Percentiles rank a stretch among this genome's conserved stretches.
phyloP scores from a whole-genome alignment of 1,139 yeast genomes.

The Sugiyamaella sp. region DNA sequence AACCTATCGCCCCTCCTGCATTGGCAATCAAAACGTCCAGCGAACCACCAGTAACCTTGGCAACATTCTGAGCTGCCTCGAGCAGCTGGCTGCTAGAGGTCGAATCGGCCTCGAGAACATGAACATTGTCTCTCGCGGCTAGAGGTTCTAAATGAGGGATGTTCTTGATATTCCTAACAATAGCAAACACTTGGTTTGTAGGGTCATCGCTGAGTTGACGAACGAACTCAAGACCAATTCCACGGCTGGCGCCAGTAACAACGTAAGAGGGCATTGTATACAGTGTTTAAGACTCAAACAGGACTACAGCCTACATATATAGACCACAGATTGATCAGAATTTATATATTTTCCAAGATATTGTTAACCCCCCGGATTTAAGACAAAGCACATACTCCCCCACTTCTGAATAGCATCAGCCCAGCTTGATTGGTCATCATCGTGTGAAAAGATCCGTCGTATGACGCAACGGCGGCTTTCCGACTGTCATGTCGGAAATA shows the following conservation, averaged over 20 bases:
- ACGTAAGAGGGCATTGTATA: conserved; percentile 21
- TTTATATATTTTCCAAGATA: neutral
- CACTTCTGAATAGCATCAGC: too few species aligned
- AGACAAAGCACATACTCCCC: too few species aligned
- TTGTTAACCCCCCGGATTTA: neutral
- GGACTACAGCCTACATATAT: too few species aligned
- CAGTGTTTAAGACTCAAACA: neutral
- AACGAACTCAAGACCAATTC: conserved; percentile 23
- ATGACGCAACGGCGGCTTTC: neutral
- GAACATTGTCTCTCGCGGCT: conserved; percentile 19
- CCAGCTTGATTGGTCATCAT: too few species aligned
- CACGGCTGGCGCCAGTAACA: conserved; percentile 23
- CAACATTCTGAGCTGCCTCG: conserved; percentile 19
- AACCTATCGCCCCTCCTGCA: conserved; percentile 17
- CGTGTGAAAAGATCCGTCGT: too few species aligned
- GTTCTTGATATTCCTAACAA: conserved; percentile 20
- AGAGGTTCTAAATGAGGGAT: conserved; percentile 18
- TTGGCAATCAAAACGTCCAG: conserved; percentile 27
- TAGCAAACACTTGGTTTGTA: conserved; percentile 17
- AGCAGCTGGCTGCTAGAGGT: conserved; percentile 14
- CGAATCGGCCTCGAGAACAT: conserved; percentile 23
- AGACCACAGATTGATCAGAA: too few species aligned
- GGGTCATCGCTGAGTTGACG: conserved; percentile 16
- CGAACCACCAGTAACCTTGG: conserved; percentile 18
- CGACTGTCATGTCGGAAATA: conserved; percentile 7